phyloP scores from a whole-genome alignment of 2,329 filamentous ascomycete genomes.

The Diplodia scrobiculata region DNA sequence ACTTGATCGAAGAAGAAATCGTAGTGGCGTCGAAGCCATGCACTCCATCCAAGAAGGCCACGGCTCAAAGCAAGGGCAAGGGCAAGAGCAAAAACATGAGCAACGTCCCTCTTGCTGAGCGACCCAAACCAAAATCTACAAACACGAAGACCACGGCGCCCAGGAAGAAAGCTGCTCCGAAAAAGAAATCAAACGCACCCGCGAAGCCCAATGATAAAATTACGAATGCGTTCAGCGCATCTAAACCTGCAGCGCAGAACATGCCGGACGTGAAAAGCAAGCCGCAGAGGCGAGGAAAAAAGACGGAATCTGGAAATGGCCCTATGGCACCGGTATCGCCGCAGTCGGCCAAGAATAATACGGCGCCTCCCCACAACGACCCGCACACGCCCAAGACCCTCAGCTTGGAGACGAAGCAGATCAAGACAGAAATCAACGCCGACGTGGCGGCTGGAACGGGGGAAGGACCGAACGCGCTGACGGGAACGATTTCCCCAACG shows the following conservation, averaged over 20 bases:
- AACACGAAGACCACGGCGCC: conserved; percentile 33
- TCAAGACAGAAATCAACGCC: background rate
- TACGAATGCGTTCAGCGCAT: conserved; percentile 21
- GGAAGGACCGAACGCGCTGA: background rate
- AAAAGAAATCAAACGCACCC: conserved; percentile 34
- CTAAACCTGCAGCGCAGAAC: conserved; percentile 31
- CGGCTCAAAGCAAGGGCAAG: conserved; percentile 38
- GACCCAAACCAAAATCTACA: conserved; percentile 32
- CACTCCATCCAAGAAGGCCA: conserved; percentile 34
- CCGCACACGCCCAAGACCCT: background rate
- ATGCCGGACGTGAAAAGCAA: conserved; percentile 2
- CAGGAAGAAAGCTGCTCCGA: conserved; percentile 35
- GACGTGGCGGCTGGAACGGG: background rate
- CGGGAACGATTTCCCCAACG: conserved; percentile 21
- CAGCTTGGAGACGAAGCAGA: conserved; percentile 14
- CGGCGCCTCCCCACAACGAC: conserved; percentile 31
- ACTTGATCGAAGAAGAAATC: conserved; percentile 5
- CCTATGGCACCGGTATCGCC: conserved; percentile 38
- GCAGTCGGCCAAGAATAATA: conserved; percentile 41
- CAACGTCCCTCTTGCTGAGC: conserved; percentile 14
- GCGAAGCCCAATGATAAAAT: conserved; percentile 38
- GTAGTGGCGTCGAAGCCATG: conserved; percentile 34
- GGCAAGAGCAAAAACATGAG: conserved; percentile 36
- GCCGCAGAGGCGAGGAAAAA: conserved; percentile 7
- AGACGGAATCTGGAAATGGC: conserved; percentile 30